Conservation (phyloP, 306 rosid species). For the Quercus suber region DNA sequence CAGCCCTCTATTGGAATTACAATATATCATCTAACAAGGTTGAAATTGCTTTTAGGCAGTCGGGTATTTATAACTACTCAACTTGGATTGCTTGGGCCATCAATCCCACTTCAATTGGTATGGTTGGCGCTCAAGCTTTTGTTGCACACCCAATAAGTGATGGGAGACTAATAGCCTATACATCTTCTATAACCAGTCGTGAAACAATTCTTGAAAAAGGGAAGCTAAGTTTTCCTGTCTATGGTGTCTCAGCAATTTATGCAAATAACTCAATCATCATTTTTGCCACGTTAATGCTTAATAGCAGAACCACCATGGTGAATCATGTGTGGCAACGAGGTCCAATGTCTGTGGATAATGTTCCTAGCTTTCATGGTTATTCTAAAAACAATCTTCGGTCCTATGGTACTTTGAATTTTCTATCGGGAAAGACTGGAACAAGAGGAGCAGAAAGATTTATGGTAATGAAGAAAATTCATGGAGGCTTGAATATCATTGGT, state of each 20-base stretch:
- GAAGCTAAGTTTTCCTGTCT: slow-evolving; percentile 20
- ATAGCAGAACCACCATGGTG: neutral
- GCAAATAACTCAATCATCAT: neutral
- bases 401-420: slow-evolving; percentile 28
- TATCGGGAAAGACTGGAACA: slow-evolving; percentile 5
- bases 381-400: slow-evolving; percentile 14
- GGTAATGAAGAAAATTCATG: slow-evolving; percentile 9
- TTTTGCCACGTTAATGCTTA: slow-evolving; percentile 22
- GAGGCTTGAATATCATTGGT: slow-evolving; percentile 20
- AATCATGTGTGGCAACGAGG: slow-evolving; percentile 44
- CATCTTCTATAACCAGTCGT: slow-evolving; percentile 22
- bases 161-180: slow-evolving; percentile 12
- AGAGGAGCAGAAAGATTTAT: neutral
- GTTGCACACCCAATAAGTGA: slow-evolving; percentile 2
- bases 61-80: neutral
- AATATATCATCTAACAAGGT: neutral
- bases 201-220: slow-evolving; percentile 10
- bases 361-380: neutral
- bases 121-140: slow-evolving; percentile 43
- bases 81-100: slow-evolving; percentile 49
- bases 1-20: slow-evolving; percentile 33
- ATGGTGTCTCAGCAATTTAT: slow-evolving; percentile 5
- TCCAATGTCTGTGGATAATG: neutral
- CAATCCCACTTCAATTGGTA: slow-evolving; percentile 38
- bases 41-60: slow-evolving; percentile 31